phyloP scores from a whole-genome alignment of 2,329 filamentous ascomycete genomes.

The Penicillium griseofulvum region DNA sequence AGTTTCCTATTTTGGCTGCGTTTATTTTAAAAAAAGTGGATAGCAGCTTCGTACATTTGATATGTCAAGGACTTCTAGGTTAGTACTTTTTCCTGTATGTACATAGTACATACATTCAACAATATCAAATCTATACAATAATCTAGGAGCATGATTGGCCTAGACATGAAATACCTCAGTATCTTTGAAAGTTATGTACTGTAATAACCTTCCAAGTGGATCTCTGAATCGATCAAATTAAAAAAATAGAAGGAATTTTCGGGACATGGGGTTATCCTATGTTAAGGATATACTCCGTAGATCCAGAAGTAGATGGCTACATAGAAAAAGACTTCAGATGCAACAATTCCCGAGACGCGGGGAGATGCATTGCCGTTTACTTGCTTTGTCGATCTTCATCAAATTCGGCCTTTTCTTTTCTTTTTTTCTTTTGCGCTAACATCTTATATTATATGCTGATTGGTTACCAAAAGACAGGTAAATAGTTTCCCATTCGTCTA shows the following conservation, averaged over 20 bases:
- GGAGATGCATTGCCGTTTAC: neutral
- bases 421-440: neutral
- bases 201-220: neutral
- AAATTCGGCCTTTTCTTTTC: neutral
- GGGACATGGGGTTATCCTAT: neutral
- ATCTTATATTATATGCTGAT: neutral
- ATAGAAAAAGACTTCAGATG: neutral
- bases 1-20: neutral
- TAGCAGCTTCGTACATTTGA: neutral
- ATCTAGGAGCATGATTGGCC: neutral
- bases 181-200: neutral
- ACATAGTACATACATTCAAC: neutral
- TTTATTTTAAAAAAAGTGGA: neutral
- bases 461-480: neutral
- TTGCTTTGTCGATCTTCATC: conserved; percentile 1
- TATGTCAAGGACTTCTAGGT: neutral
- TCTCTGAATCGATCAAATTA: neutral
- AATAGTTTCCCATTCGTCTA: neutral
- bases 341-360: neutral
- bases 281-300: neutral
- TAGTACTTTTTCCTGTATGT: neutral
- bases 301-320: neutral
- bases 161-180: too few species aligned
- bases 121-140: neutral
- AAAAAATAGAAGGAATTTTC: neutral